Evolutionary conservation across 2,329 filamentous ascomycete species (phyloP).

Genomic region (Xylariaceae sp.): DNA sequence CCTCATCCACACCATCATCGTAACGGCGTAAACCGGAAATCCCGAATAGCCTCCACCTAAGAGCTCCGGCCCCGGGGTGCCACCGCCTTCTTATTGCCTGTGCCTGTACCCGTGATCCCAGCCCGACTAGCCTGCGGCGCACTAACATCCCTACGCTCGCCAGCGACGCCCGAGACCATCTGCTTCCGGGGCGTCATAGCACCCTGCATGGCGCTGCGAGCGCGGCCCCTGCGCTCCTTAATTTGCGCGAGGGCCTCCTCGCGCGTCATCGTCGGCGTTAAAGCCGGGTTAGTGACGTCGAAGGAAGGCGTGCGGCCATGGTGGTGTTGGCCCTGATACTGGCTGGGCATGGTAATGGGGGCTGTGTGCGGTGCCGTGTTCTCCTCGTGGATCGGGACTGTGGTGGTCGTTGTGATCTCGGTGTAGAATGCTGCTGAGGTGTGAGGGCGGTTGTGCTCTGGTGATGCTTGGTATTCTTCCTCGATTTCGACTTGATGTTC

Average conservation of each 20-base stretch:
- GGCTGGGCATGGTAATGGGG: constrained; percentile 17
- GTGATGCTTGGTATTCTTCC: background rate
- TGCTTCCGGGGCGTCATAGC: constrained; percentile 58
- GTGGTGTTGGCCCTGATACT: constrained; percentile 6
- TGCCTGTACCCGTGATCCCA: too few relatives aligned
- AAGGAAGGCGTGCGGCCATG: constrained; percentile 38
- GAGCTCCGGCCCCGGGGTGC: constrained; percentile 26
- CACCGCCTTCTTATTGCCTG: too few relatives aligned
- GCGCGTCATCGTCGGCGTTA: constrained; percentile 64
- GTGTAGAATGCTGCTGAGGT: constrained; percentile 46
- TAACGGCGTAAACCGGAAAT: constrained; percentile 6
- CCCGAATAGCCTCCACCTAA: constrained; percentile 13
- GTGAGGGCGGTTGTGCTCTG: constrained; percentile 36
- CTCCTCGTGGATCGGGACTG: constrained; percentile 49
- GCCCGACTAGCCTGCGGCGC: constrained; percentile 38
- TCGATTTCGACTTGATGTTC: constrained; percentile 12
- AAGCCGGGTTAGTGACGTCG: constrained; percentile 53
- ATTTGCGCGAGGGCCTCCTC: constrained; percentile 75
- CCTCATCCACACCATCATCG: constrained; percentile 2
- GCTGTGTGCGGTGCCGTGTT: constrained; percentile 29
- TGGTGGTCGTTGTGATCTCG: constrained; percentile 49
- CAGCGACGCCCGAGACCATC: constrained; percentile 49
- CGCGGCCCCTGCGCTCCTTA: constrained; percentile 65
- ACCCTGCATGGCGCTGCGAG: constrained; percentile 63
- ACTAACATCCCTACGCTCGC: constrained; percentile 45